Conservation (phyloP, 1,139 yeast species). For the Blastobotrys buckinghamii region DNA sequence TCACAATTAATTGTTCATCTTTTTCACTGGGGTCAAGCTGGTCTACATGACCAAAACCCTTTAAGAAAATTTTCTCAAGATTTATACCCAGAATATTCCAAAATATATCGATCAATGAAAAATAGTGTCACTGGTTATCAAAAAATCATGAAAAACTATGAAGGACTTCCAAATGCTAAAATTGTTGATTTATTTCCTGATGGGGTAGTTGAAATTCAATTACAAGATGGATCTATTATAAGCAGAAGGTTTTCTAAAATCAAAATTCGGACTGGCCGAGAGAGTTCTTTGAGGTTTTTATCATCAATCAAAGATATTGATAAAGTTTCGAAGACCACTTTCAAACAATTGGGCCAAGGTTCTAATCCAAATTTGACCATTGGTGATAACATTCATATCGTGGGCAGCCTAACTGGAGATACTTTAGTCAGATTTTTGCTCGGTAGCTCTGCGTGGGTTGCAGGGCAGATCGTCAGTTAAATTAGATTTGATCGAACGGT, state of each 20-base stretch:
- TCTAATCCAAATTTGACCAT: constrained; percentile 12
- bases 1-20: constrained; percentile 24
- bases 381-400: constrained; percentile 21
- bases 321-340: background rate
- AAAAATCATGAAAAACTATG: background rate
- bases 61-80: constrained; percentile 29
- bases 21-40: constrained; percentile 26
- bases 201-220: constrained; percentile 20
- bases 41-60: constrained; percentile 24
- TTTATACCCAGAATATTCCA: constrained; percentile 33
- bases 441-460: constrained; percentile 28
- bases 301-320: background rate
- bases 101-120: constrained; percentile 28
- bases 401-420: constrained; percentile 34
- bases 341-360: constrained; percentile 5
- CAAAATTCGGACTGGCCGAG: constrained; percentile 27
- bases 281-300: constrained; percentile 26
- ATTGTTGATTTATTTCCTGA: constrained; percentile 21
- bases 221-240: constrained; percentile 17
- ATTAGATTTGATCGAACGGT: background rate
- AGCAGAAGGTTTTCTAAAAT: constrained; percentile 17
- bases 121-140: too few species aligned
- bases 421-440: constrained; percentile 30
- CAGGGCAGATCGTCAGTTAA: constrained; percentile 14
- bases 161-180: constrained; percentile 28